These are phyloP conservation scores for Clarireedia paspali DNA, from an alignment of 2,329 filamentous ascomycete genomes.

Conservation along the genomic window DNA sequence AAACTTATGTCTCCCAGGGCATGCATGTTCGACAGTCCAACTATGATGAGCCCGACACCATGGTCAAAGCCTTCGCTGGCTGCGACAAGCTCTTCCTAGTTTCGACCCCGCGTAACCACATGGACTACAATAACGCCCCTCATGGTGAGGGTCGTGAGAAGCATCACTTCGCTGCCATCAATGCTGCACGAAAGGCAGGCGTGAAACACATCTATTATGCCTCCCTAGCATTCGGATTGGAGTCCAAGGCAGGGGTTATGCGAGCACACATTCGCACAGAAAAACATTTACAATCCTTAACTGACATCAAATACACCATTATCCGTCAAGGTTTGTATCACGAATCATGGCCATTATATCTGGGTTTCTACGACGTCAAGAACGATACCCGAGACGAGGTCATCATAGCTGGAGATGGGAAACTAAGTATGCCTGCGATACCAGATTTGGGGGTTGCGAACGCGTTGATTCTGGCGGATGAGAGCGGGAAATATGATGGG, in stretches of 20 bases:
- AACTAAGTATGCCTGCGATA: slow-evolving; percentile 21
- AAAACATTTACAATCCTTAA: slow-evolving; percentile 13
- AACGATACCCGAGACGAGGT: slow-evolving; percentile 18
- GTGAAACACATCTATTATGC: slow-evolving; percentile 31
- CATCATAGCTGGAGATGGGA: slow-evolving; percentile 22
- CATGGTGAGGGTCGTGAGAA: slow-evolving; percentile 14
- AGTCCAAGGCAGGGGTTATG: slow-evolving; percentile 17
- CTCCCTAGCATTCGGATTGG: slow-evolving; percentile 22
- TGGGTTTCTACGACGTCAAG: slow-evolving; percentile 16
- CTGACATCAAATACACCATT: slow-evolving; percentile 15
- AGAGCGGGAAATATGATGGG: background rate
- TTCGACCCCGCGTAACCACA: slow-evolving; percentile 19
- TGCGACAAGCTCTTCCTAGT: slow-evolving; percentile 28
- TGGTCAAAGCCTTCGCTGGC: slow-evolving; percentile 9
- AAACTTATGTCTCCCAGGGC: slow-evolving; percentile 16
- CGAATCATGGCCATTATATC: slow-evolving; percentile 23
- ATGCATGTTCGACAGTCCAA: slow-evolving; percentile 10
- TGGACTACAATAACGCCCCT: slow-evolving; percentile 36
- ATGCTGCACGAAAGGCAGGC: slow-evolving; percentile 27
- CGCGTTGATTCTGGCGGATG: slow-evolving; percentile 18
- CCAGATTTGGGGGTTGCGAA: slow-evolving; percentile 19
- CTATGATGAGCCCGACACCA: slow-evolving; percentile 7
- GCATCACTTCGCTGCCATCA: slow-evolving; percentile 18
- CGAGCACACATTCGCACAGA: slow-evolving; percentile 18
- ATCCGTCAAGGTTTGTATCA: slow-evolving; percentile 24